phyloP scores from a whole-genome alignment of 768 basidiomycete species.

The Boletellus ananiceps region DNA sequence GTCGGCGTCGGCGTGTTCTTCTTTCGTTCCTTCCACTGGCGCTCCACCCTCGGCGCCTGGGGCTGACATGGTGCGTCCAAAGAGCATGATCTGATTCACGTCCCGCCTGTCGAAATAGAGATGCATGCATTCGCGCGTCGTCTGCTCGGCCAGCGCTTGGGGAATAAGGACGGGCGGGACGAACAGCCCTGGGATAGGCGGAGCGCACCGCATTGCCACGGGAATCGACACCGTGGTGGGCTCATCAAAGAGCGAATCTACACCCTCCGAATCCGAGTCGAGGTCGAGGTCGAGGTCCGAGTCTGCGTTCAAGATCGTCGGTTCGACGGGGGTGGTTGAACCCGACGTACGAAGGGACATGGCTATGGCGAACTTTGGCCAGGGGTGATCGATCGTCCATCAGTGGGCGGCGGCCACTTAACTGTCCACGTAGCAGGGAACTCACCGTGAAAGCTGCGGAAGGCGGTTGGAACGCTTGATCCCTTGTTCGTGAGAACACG shows the following conservation, averaged over 20 bases:
- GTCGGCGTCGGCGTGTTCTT: conserved; percentile 1
- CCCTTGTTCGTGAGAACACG: conserved; percentile 19
- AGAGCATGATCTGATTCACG: conserved; percentile 86
- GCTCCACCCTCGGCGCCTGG: conserved; percentile 8
- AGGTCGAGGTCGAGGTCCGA: conserved; percentile 16
- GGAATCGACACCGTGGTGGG: conserved; percentile 15
- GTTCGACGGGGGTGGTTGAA: background rate
- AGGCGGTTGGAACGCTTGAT: background rate
- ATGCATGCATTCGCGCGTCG: conserved; percentile 48
- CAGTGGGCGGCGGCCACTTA: background rate
- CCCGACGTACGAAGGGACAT: conserved; percentile 7
- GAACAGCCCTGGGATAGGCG: conserved; percentile 63
- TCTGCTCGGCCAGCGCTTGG: conserved; percentile 44
- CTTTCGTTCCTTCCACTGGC: too few species aligned
- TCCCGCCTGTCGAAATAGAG: conserved; percentile 48
- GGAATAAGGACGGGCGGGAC: conserved; percentile 51
- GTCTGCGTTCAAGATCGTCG: background rate
- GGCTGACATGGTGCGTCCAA: conserved; percentile 43
- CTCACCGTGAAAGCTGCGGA: background rate
- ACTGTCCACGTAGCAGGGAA: conserved; percentile 3
- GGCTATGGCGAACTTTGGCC: conserved; percentile 1
- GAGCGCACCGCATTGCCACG: conserved; percentile 34
- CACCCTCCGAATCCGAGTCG: conserved; percentile 17
- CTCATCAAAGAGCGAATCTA: conserved; percentile 53
- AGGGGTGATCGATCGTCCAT: background rate